These are phyloP conservation scores for Rhododendron kiyosumense DNA, from an alignment of 148 eudicot genomes.

Conservation along the genomic window DNA sequence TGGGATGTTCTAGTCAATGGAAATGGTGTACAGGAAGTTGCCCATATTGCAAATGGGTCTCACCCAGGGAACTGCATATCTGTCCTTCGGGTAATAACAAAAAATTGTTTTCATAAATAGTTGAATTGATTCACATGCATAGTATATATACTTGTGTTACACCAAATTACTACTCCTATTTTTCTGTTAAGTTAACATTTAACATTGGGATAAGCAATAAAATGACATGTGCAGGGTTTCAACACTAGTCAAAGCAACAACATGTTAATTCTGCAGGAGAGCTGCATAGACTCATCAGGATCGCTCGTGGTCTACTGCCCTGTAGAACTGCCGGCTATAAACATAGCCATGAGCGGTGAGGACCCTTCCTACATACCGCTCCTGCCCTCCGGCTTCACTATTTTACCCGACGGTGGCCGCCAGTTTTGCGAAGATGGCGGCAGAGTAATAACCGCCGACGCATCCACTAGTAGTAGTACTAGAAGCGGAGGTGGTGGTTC, in stretches of 20 bases:
- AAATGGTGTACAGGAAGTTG: slow-evolving; percentile 47
- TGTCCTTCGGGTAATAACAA: slow-evolving; percentile 35
- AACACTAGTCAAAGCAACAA: slow-evolving; percentile 35
- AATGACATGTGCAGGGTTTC: slow-evolving; percentile 23
- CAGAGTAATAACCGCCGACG: not conserved
- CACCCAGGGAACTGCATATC: slow-evolving; percentile 55
- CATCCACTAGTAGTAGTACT: slow-evolving; percentile 27
- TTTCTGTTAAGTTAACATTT: not conserved
- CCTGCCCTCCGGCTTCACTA: slow-evolving; percentile 44
- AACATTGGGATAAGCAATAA: not conserved
- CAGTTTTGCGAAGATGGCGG: not conserved
- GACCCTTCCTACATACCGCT: slow-evolving; percentile 43
- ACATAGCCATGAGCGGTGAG: slow-evolving; percentile 46
- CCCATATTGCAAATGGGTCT: slow-evolving; percentile 52
- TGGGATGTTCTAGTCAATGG: slow-evolving; percentile 56
- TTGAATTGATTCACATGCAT: not conserved
- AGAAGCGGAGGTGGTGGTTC: slow-evolving; percentile 2
- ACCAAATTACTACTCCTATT: not conserved
- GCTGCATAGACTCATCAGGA: slow-evolving; percentile 45
- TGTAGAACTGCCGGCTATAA: slow-evolving; percentile 32
- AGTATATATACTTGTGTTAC: not conserved
- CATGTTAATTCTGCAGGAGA: slow-evolving; percentile 52
- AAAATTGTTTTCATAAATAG: not conserved
- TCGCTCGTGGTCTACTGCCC: slow-evolving; percentile 43
- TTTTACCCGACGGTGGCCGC: slow-evolving; percentile 27